A percentile compares a stretch with the other conserved stretches of the same genome.
Evolutionary conservation across 208 protist genomes (phyloP).

Genomic region (Crithidia fasciculata): DNA sequence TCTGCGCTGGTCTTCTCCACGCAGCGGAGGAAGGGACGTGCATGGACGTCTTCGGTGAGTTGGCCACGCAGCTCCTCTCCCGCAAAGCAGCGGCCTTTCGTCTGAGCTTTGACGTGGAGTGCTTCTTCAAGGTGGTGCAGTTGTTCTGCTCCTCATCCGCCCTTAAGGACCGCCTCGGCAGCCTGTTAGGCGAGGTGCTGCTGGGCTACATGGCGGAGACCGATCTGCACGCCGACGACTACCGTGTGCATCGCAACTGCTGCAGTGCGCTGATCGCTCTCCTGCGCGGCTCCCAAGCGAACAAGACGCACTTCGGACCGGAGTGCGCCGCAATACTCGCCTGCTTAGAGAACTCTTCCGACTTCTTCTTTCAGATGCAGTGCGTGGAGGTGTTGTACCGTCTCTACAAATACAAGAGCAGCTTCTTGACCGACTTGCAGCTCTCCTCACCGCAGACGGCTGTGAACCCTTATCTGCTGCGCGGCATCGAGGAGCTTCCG

Average conservation of each 20-base stretch:
- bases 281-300: constrained; percentile 71
- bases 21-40: constrained; percentile 47
- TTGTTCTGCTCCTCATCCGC: constrained; percentile 43
- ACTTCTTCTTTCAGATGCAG: constrained; percentile 92
- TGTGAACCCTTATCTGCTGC: constrained; percentile 57
- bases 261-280: constrained; percentile 82
- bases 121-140: constrained; percentile 72
- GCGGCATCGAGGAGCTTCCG: constrained; percentile 64
- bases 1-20: constrained; percentile 41
- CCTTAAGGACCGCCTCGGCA: constrained; percentile 69
- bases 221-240: constrained; percentile 66
- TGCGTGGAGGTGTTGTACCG: constrained; percentile 87
- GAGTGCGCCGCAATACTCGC: constrained; percentile 54
- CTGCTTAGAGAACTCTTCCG: constrained; percentile 53
- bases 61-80: constrained; percentile 50
- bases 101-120: constrained; percentile 55
- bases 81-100: constrained; percentile 43
- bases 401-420: constrained; percentile 65
- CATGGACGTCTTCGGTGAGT: constrained; percentile 45
- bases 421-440: constrained; percentile 42
- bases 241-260: constrained; percentile 70
- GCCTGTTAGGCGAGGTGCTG: constrained; percentile 41
- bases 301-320: constrained; percentile 75
- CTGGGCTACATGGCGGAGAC: constrained; percentile 60
- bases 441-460: constrained; percentile 6